Percentiles rank a stretch among this genome's conserved stretches.
phyloP scores from a whole-genome alignment of 371 early-diverging fungal species.

The Lichtheimia ornata region DNA sequence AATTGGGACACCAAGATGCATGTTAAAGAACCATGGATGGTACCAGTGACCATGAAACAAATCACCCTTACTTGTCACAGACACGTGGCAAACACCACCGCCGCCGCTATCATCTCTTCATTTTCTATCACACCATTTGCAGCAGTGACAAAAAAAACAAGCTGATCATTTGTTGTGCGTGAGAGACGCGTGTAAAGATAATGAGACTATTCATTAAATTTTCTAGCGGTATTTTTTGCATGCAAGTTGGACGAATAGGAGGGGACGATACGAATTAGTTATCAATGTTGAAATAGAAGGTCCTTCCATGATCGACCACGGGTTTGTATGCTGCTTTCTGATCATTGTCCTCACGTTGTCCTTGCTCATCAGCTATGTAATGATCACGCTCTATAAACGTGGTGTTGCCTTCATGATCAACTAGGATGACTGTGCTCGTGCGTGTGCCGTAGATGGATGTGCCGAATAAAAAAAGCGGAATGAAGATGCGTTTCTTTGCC shows the following conservation, averaged over 20 bases:
- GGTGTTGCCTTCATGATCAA: constrained; percentile 46
- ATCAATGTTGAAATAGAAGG: constrained; percentile 12
- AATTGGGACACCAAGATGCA: too few relatives aligned
- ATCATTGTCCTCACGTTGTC: constrained; percentile 12
- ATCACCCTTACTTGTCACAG: too few relatives aligned
- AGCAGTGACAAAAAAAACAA: too few relatives aligned
- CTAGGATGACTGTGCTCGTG: constrained; percentile 53
- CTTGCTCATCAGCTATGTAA: constrained; percentile 8
- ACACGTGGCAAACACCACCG: too few relatives aligned
- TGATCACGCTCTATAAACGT: constrained; percentile 47
- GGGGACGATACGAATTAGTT: background rate
- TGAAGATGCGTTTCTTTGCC: constrained; percentile 34
- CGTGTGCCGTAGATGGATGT: constrained; percentile 46
- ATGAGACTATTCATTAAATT: too few relatives aligned
- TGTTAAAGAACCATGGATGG: too few relatives aligned
- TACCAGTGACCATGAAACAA: too few relatives aligned
- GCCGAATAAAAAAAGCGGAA: constrained; percentile 29
- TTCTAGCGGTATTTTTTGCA: background rate
- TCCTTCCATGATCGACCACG: constrained; percentile 1
- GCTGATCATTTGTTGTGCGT: too few relatives aligned
- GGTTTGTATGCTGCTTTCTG: constrained; percentile 2
- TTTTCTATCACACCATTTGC: too few relatives aligned
- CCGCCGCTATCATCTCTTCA: too few relatives aligned
- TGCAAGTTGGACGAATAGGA: background rate
- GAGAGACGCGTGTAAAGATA: too few relatives aligned